A percentile compares a stretch with the other conserved stretches of the same genome.
phyloP scores from a whole-genome alignment of 345 rosid genomes.

The Eucalyptus urophylla region DNA sequence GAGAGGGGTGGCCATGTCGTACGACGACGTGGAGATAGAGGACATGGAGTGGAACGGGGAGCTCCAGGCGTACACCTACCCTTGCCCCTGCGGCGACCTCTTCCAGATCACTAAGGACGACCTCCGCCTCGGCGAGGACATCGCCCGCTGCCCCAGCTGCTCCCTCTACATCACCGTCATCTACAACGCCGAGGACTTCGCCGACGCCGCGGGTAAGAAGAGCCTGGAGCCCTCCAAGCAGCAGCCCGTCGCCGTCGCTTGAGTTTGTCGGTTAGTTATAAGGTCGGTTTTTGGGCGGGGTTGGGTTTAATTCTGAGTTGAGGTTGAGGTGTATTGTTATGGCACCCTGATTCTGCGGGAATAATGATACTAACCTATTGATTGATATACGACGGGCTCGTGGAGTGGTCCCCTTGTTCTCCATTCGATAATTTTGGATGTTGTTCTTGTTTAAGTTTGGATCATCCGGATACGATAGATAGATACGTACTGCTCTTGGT shows the following conservation, averaged over 20 bases:
- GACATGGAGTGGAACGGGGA: conserved; percentile 96
- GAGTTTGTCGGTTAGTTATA: neutral
- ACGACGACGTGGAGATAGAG: conserved; percentile 97
- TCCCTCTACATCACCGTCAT: conserved; percentile 84
- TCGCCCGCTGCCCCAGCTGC: conserved; percentile 92
- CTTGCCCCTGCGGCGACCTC: conserved; percentile 92
- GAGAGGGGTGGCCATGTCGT: conserved; percentile 37
- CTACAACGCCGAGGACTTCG: conserved; percentile 80
- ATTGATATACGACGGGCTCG: neutral
- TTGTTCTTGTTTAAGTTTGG: neutral
- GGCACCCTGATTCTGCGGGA: neutral
- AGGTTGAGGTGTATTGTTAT: neutral
- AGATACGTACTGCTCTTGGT: neutral
- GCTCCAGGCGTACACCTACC: conserved; percentile 74
- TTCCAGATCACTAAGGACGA: conserved; percentile 91
- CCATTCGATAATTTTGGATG: neutral
- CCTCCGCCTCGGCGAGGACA: conserved; percentile 78
- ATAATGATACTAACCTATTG: neutral
- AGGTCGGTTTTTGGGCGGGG: neutral
- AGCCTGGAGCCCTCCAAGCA: neutral
- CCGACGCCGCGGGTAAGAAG: neutral
- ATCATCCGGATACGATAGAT: neutral
- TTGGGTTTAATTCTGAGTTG: neutral
- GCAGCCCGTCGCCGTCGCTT: neutral
- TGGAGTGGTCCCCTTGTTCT: neutral